Evolutionary conservation across 2,329 filamentous ascomycete genomes (phyloP).

Genomic region (Pestalotiopsis sp.): DNA sequence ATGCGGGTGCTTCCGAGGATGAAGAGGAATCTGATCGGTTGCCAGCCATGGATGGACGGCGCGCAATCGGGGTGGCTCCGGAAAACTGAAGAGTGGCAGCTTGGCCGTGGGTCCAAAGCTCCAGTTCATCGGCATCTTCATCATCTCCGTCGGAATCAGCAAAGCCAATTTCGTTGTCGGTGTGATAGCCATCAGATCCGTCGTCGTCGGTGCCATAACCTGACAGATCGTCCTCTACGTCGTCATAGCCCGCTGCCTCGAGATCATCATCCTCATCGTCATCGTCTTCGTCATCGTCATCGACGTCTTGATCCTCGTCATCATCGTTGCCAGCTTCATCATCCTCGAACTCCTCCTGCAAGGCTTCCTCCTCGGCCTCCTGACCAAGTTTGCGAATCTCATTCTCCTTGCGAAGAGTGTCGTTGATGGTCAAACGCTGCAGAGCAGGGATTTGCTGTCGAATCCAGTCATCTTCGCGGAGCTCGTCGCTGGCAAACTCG

Average conservation of each 20-base stretch:
- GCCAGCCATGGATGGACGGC: conserved; percentile 42
- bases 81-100: conserved; percentile 40
- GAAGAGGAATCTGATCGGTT: conserved; percentile 65
- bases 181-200: conserved; percentile 72
- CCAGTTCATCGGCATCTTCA: conserved; percentile 67
- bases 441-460: conserved; percentile 65
- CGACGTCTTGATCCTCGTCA: conserved; percentile 48
- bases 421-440: conserved; percentile 81
- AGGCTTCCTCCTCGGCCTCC: conserved; percentile 88
- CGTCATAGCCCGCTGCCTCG: conserved; percentile 32
- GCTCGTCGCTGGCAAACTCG: conserved; percentile 84
- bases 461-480: conserved; percentile 91
- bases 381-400: conserved; percentile 82
- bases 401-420: conserved; percentile 89
- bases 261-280: conserved; percentile 54
- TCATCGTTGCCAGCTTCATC: conserved; percentile 44
- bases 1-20: conserved; percentile 44
- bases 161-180: conserved; percentile 70
- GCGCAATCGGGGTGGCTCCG: conserved; percentile 37
- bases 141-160: conserved; percentile 71
- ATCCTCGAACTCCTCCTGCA: conserved; percentile 71
- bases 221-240: conserved; percentile 64
- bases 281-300: conserved; percentile 51
- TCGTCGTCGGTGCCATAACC: conserved; percentile 59
- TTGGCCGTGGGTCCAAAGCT: conserved; percentile 56